These are phyloP conservation scores for Suillus tomentosus DNA, from an alignment of 768 basidiomycete species.

Conservation along the genomic window DNA sequence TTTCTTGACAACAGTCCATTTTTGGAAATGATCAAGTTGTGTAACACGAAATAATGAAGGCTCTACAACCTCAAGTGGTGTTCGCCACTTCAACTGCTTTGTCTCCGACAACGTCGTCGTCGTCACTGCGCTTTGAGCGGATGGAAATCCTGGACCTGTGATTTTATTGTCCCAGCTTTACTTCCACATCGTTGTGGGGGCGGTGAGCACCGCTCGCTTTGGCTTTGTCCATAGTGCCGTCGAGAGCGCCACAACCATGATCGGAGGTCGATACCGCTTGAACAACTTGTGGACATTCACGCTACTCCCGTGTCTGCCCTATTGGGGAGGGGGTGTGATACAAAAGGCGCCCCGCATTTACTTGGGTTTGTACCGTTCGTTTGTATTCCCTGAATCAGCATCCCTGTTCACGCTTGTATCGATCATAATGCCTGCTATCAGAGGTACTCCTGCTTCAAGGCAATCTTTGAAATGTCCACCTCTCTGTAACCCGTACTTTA, in stretches of 20 bases:
- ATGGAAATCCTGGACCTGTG: conserved; percentile 12
- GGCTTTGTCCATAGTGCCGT: conserved; percentile 28
- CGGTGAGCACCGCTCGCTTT: conserved; percentile 23
- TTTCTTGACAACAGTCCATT: conserved; percentile 17
- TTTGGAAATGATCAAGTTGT: conserved; percentile 13
- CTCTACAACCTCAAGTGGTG: neutral
- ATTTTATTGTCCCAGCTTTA: conserved; percentile 9
- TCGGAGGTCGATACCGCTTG: conserved; percentile 22
- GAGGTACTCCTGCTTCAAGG: neutral
- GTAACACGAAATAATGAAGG: conserved; percentile 3
- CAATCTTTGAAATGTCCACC: conserved; percentile 4
- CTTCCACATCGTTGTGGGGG: conserved; percentile 20
- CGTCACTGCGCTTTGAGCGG: conserved; percentile 8
- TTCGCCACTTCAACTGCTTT: conserved; percentile 22
- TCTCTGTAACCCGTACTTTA: conserved; percentile 14
- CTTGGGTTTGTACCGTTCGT: neutral
- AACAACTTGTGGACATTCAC: conserved; percentile 11
- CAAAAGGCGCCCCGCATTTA: conserved; percentile 20
- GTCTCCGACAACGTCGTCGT: conserved; percentile 18
- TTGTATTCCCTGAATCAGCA: conserved; percentile 7
- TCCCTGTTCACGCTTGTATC: neutral
- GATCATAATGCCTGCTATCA: conserved; percentile 13
- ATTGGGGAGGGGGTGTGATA: conserved; percentile 14
- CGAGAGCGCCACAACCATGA: conserved; percentile 10
- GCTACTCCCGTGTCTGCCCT: conserved; percentile 14